Evolutionary conservation across 148 eudicot species (phyloP).

Genomic region (Rhododendron williamsianum): DNA sequence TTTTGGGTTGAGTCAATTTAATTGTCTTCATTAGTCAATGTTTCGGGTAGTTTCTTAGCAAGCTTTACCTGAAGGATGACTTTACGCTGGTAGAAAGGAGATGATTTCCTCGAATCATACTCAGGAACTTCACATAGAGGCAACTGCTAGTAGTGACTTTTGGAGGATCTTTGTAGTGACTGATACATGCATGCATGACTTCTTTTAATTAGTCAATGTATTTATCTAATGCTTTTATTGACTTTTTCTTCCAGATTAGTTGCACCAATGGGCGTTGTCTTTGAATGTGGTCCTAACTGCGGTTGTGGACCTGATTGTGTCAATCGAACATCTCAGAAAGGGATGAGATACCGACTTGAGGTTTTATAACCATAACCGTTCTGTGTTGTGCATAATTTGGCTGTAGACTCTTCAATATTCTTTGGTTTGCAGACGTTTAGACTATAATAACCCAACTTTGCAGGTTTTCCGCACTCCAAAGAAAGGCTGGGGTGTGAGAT

Average conservation of each 20-base stretch:
- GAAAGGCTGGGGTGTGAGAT: conserved; percentile 91
- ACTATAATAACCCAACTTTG: background rate
- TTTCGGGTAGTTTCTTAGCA: background rate
- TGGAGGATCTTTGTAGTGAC: background rate
- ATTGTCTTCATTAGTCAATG: conserved; percentile 1
- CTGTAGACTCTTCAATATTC: background rate
- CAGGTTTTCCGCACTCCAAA: conserved; percentile 79
- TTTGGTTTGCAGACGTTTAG: background rate
- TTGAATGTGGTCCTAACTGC: conserved; percentile 91
- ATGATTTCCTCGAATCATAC: background rate
- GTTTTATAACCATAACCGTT: conserved; percentile 23
- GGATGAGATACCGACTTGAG: conserved; percentile 71
- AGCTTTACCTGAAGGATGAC: background rate
- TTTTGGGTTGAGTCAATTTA: background rate
- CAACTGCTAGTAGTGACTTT: background rate
- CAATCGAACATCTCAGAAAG: conserved; percentile 69
- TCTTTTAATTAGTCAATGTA: background rate
- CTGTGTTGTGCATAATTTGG: background rate
- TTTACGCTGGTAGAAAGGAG: background rate
- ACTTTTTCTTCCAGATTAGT: conserved; percentile 43
- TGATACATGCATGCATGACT: background rate
- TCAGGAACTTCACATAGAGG: background rate
- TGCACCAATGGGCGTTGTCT: conserved; percentile 81
- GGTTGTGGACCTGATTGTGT: conserved; percentile 73
- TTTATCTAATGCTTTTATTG: background rate